Conservation (phyloP, 768 basidiomycete genomes). For the Gloeopeniophorella convolvens region DNA sequence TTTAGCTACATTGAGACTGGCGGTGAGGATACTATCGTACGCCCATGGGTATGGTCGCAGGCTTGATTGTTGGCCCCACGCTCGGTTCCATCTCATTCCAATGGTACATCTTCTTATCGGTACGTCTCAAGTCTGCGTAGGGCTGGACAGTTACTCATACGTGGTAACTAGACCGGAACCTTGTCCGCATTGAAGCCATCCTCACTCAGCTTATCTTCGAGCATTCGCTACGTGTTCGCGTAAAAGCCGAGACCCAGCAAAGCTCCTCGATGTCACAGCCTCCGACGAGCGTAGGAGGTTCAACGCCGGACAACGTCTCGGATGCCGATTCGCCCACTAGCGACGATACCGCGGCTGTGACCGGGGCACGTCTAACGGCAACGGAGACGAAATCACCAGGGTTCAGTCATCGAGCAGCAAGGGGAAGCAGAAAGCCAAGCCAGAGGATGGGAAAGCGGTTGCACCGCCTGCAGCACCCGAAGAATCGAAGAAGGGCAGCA, state of each 20-base stretch:
- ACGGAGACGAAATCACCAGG: too few species aligned
- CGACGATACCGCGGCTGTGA: too few species aligned
- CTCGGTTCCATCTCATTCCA: constrained; percentile 41
- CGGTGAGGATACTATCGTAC: constrained; percentile 41
- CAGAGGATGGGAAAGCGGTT: not conserved
- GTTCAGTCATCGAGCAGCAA: too few species aligned
- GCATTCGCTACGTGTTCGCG: constrained; percentile 46
- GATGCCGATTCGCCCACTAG: too few species aligned
- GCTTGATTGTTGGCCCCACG: constrained; percentile 44
- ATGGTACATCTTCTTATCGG: constrained; percentile 43
- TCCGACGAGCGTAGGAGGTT: too few species aligned
- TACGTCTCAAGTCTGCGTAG: too few species aligned
- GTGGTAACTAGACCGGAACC: constrained; percentile 31
- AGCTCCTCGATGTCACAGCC: too few species aligned
- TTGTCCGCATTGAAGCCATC: constrained; percentile 40
- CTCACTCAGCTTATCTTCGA: constrained; percentile 50
- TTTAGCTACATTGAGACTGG: constrained; percentile 52
- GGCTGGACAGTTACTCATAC: not conserved
- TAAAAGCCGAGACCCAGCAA: constrained; percentile 33
- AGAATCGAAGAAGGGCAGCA: constrained; percentile 32
- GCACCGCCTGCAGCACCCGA: too few species aligned
- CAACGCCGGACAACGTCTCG: too few species aligned
- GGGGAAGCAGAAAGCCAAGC: constrained; percentile 12
- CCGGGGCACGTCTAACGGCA: too few species aligned
- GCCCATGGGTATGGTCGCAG: constrained; percentile 63